Percentiles rank a stretch among this genome's conserved stretches.
These are phyloP conservation scores for Quercus engelmannii DNA, from an alignment of 306 rosid species.

Conservation along the genomic window DNA sequence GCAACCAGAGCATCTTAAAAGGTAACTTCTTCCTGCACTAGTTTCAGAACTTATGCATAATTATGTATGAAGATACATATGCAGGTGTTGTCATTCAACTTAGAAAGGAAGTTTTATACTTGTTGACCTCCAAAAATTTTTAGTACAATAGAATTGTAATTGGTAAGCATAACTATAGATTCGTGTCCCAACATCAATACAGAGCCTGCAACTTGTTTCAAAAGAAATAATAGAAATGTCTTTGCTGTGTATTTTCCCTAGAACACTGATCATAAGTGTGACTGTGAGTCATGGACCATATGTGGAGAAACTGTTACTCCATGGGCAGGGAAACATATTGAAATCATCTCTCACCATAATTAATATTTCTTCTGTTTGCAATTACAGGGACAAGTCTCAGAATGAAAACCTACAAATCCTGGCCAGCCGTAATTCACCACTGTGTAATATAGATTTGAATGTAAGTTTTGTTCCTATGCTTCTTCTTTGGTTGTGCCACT, in stretches of 20 bases:
- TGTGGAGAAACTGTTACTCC: slow-evolving; percentile 8
- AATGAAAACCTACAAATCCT: slow-evolving; percentile 66
- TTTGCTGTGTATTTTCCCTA: neutral
- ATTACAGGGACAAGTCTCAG: slow-evolving; percentile 75
- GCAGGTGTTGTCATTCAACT: slow-evolving; percentile 10
- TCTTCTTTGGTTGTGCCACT: neutral
- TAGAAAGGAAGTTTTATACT: neutral
- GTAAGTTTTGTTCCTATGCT: slow-evolving; percentile 50
- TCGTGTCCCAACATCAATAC: neutral
- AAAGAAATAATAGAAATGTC: neutral
- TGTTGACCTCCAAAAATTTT: slow-evolving; percentile 1
- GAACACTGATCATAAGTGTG: neutral
- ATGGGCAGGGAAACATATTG: slow-evolving; percentile 3
- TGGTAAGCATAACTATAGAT: neutral
- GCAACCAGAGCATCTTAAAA: slow-evolving; percentile 56
- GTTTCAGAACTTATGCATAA: slow-evolving; percentile 8
- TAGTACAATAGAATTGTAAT: no score
- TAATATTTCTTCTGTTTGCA: slow-evolving; percentile 24
- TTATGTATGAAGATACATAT: neutral
- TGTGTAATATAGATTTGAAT: slow-evolving; percentile 60
- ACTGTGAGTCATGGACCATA: neutral
- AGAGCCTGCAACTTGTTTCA: neutral
- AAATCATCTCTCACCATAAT: slow-evolving; percentile 2
- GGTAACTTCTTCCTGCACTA: slow-evolving; percentile 43
- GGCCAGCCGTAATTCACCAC: slow-evolving; percentile 72